phyloP scores from a whole-genome alignment of 2,329 filamentous ascomycete genomes.

The Daldinia sp. region DNA sequence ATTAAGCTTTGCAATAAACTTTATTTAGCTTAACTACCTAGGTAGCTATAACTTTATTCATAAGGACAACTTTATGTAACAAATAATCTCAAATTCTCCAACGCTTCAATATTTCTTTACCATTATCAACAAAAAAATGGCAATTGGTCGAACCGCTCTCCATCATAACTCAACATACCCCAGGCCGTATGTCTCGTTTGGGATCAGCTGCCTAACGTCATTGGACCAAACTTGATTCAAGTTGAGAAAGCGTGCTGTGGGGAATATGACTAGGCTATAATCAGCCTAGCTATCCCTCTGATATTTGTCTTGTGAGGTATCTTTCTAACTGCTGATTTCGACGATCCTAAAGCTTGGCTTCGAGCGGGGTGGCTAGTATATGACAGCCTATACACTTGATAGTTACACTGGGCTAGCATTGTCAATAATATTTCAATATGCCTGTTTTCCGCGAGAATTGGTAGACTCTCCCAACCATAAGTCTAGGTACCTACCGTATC shows the following conservation, averaged over 20 bases:
- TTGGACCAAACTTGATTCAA: constrained; percentile 30
- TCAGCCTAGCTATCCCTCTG: constrained; percentile 27
- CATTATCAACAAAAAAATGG: background rate
- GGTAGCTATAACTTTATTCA: background rate
- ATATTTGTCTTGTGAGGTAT: constrained; percentile 12
- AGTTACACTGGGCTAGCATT: background rate
- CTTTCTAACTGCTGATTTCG: constrained; percentile 12
- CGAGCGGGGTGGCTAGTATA: constrained; percentile 28
- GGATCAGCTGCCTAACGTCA: constrained; percentile 32
- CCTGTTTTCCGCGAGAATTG: background rate
- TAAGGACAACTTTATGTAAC: background rate
- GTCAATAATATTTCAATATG: constrained; percentile 10
- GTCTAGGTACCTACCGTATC: background rate
- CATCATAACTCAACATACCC: constrained; percentile 5
- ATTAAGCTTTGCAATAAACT: background rate
- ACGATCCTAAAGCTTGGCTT: constrained; percentile 24
- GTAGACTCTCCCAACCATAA: background rate
- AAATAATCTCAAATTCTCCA: background rate
- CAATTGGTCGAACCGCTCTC: constrained; percentile 5
- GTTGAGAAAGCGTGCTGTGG: constrained; percentile 14
- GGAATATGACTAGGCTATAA: constrained; percentile 29
- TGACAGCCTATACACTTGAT: constrained; percentile 4
- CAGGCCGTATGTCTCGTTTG: constrained; percentile 29
- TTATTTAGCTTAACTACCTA: no score
- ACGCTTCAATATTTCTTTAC: background rate